A percentile compares a stretch with the other conserved stretches of the same genome.
Conservation (phyloP, 2,329 filamentous ascomycete species). For the Emmonsiellopsis sp. region DNA sequence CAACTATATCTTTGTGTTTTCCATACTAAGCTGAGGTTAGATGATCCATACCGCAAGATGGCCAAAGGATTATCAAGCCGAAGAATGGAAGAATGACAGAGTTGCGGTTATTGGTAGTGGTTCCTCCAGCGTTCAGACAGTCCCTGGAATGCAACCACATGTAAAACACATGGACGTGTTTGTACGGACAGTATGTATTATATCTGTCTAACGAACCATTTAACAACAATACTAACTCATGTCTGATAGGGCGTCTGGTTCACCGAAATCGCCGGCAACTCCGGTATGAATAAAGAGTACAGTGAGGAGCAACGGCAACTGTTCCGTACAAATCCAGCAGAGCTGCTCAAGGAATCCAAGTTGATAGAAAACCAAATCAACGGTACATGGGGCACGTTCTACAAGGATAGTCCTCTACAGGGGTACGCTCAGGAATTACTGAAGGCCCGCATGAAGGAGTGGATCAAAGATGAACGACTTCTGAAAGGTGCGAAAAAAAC, state of each 20-base stretch:
- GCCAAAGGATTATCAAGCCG: constrained; percentile 33
- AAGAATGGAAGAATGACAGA: constrained; percentile 27
- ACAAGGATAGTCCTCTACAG: constrained; percentile 34
- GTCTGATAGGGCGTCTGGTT: constrained; percentile 18
- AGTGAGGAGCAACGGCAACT: constrained; percentile 9
- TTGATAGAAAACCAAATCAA: constrained; percentile 41
- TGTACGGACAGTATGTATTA: constrained; percentile 19
- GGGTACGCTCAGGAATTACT: constrained; percentile 30
- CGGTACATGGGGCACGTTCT: constrained; percentile 39
- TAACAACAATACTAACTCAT: neutral
- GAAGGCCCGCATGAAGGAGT: constrained; percentile 38
- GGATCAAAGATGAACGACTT: constrained; percentile 43
- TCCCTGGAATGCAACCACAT: constrained; percentile 33
- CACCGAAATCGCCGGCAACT: constrained; percentile 39
- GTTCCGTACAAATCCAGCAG: constrained; percentile 11
- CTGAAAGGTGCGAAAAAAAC: constrained; percentile 28
- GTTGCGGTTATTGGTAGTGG: constrained; percentile 31
- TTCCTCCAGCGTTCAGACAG: constrained; percentile 34
- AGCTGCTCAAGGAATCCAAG: constrained; percentile 36
- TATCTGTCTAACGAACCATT: neutral
- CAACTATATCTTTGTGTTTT: neutral
- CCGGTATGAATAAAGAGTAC: constrained; percentile 34
- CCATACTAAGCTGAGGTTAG: constrained; percentile 10
- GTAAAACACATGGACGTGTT: constrained; percentile 29
- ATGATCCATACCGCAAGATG: constrained; percentile 38